These are phyloP conservation scores for Pseudogymnoascus sp. DNA, from an alignment of 2,329 filamentous ascomycete genomes.

Conservation along the genomic window DNA sequence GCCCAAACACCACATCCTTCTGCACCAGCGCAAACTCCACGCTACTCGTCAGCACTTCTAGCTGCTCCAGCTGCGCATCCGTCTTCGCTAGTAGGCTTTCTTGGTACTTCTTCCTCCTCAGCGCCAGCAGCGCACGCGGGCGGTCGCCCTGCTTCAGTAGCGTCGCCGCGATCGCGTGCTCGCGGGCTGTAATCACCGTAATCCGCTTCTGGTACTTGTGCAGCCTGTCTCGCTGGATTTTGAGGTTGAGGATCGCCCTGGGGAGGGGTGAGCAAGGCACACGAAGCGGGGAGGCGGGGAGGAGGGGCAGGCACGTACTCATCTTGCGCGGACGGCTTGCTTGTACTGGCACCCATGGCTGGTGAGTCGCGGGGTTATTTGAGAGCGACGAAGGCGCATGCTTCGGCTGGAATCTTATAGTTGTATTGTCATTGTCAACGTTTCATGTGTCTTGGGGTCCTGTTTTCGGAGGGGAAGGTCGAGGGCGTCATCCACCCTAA, in stretches of 20 bases:
- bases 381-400: background rate
- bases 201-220: conserved; percentile 94
- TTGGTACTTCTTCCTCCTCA: conserved; percentile 95
- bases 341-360: conserved; percentile 58
- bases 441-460: background rate
- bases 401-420: background rate
- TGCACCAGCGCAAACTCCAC: conserved; percentile 96
- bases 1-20: conserved; percentile 87
- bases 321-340: conserved; percentile 71
- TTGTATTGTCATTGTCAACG: conserved; percentile 11
- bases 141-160: conserved; percentile 77
- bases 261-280: conserved; percentile 12
- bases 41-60: conserved; percentile 78
- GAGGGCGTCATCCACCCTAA: background rate
- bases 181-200: conserved; percentile 72
- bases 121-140: conserved; percentile 70
- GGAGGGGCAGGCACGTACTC: conserved; percentile 48
- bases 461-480: background rate
- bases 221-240: conserved; percentile 93
- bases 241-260: conserved; percentile 95
- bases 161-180: conserved; percentile 77
- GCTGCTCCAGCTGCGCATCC: conserved; percentile 84
- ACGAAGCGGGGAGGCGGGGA: conserved; percentile 8
- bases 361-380: conserved; percentile 5
- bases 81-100: conserved; percentile 82